Base-by-base conservation (phyloP, 345 rosid genomes). In the Citrus australasica region DNA sequence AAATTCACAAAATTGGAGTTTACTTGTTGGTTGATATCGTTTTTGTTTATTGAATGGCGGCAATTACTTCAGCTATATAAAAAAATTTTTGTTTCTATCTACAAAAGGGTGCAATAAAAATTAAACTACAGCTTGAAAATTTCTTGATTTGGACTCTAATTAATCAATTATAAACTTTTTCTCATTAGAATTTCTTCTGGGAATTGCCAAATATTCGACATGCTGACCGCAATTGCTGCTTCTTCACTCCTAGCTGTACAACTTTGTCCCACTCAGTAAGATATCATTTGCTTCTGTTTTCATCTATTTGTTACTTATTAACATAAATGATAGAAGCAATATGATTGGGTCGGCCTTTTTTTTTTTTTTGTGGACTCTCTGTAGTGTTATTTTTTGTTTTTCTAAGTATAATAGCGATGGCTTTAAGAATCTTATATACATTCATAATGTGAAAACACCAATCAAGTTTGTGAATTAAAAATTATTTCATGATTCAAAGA, bases 211-310 rank as follows among this genome's bases (percentile, higher is more conserved):
- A 53, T 5, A 17, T 53, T 5, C 8, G 22, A 53, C 21, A 53
- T 53, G 87, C 89, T 24, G 53, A 48, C 24, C 35, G 30, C 37
- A 81, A 76, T 82, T 74, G 79, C 64, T 79, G 75, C 48, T 66
- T 87, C 83, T 84, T 86, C 86, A 87, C 89, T 86, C 87, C 88
- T 73, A 87, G 87, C 87, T 62, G 73, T 65, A 19, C 73, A 38
- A 13, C n/a, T 55, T n/a, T 51, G 22, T 25, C 19, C n/a, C 61
- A 24, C 67, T 58, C 19, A 24, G 33, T 55, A 42, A 19, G 77
- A 35, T 75, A 77, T 48, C 64, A 32, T 40, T 16, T 27, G 9
- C 51, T 76, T 62, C 63, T 71, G 64, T 71, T 55, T 71, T 55
- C 27, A 55, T 55, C 14, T 71, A 5, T 33, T 71, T 55, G 46